Evolutionary conservation across 2,329 filamentous ascomycete genomes (phyloP).

Genomic region (Scedosporium dehoogii): DNA sequence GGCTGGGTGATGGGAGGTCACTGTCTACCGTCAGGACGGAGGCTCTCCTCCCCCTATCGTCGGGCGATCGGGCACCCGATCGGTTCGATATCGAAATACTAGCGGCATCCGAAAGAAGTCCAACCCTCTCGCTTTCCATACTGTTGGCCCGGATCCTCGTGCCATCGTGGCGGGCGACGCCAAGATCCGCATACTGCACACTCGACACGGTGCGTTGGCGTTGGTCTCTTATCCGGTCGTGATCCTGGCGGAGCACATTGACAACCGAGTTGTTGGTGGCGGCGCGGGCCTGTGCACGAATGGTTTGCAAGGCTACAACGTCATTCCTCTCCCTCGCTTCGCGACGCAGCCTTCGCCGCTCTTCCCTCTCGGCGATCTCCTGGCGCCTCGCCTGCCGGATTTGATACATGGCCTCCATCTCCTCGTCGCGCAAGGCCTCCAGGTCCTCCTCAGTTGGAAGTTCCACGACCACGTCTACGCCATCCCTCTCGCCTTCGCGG

Average conservation of each 20-base stretch:
- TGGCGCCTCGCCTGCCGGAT: constrained; percentile 69
- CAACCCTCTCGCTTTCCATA: constrained; percentile 60
- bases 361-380: constrained; percentile 68
- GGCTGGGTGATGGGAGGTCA: constrained; percentile 29
- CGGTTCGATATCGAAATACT: constrained; percentile 39
- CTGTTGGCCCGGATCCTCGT: constrained; percentile 65
- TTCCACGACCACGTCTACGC: constrained; percentile 85
- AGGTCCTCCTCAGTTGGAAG: constrained; percentile 72
- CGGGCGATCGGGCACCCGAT: constrained; percentile 20
- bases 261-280: constrained; percentile 40
- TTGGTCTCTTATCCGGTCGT: constrained; percentile 45
- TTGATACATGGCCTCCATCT: constrained; percentile 90
- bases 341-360: constrained; percentile 56
- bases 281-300: constrained; percentile 47
- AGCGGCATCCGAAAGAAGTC: constrained; percentile 62
- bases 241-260: constrained; percentile 46
- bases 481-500: constrained; percentile 81
- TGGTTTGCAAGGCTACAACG: constrained; percentile 52
- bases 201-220: constrained; percentile 59
- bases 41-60: constrained; percentile 38
- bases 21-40: constrained; percentile 46
- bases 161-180: constrained; percentile 68
- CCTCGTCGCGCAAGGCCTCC: constrained; percentile 67
- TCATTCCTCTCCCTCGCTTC: constrained; percentile 68
- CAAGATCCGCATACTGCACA: constrained; percentile 67